These are phyloP conservation scores for Ramaria sp. DNA, from an alignment of 768 basidiomycete species.

Conservation along the genomic window DNA sequence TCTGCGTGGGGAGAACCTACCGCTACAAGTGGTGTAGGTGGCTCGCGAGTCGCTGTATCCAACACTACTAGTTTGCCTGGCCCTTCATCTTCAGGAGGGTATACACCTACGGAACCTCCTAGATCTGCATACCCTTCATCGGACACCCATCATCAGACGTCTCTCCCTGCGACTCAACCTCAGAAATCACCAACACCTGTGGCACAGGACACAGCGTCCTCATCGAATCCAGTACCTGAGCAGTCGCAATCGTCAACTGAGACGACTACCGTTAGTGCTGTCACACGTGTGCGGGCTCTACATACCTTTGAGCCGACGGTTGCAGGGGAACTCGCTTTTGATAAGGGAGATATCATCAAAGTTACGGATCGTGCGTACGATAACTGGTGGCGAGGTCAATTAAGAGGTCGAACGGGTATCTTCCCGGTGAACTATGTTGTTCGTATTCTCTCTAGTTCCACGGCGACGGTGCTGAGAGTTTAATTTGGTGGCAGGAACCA, in stretches of 20 bases:
- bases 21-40: slow-evolving; percentile 14
- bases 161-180: slow-evolving; percentile 10
- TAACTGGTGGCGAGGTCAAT: slow-evolving; percentile 95
- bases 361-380: slow-evolving; percentile 90
- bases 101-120: slow-evolving; percentile 28
- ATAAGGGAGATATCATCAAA: slow-evolving; percentile 88
- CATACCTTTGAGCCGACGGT: slow-evolving; percentile 85
- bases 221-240: slow-evolving; percentile 1
- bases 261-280: slow-evolving; percentile 26
- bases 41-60: slow-evolving; percentile 13
- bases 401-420: slow-evolving; percentile 84
- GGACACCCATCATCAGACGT: slow-evolving; percentile 29
- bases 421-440: slow-evolving; percentile 98
- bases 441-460: slow-evolving; percentile 19
- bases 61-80: slow-evolving; percentile 10
- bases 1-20: slow-evolving; percentile 27
- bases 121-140: slow-evolving; percentile 18
- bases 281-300: slow-evolving; percentile 79
- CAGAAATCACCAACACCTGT: not conserved
- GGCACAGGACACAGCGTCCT: not conserved
- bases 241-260: slow-evolving; percentile 13
- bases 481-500: slow-evolving; percentile 42
- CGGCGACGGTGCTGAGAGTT: not conserved
- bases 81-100: slow-evolving; percentile 13
- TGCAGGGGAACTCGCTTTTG: slow-evolving; percentile 82